A percentile compares a stretch with the other conserved stretches of the same genome.
Evolutionary conservation across 805 yeast species (phyloP).

Genomic region (Lachancea dasiensis): DNA sequence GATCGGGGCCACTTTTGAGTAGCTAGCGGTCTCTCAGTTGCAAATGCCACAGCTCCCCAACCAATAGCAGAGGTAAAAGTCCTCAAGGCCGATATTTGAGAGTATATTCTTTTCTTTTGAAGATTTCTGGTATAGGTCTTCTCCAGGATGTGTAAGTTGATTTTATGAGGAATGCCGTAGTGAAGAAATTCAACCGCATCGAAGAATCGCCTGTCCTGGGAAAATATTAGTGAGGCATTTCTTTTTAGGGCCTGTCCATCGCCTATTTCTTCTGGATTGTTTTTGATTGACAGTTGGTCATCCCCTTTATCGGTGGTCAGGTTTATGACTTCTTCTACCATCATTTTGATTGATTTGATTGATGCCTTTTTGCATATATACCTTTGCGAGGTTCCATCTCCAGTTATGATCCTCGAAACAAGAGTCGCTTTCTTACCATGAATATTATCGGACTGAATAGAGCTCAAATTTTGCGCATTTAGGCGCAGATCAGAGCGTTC

Average conservation of each 20-base stretch:
- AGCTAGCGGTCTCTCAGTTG: slow-evolving; percentile 57
- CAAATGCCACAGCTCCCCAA: slow-evolving; percentile 26
- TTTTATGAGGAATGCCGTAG: slow-evolving; percentile 19
- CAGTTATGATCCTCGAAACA: no score
- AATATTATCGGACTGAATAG: background rate
- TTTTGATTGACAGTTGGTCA: slow-evolving; percentile 2
- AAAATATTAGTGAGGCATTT: slow-evolving; percentile 53
- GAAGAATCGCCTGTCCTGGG: slow-evolving; percentile 69
- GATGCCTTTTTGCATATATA: background rate
- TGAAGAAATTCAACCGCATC: slow-evolving; percentile 67
- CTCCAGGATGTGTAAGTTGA: slow-evolving; percentile 31
- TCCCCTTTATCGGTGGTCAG: slow-evolving; percentile 5
- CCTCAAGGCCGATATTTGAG: slow-evolving; percentile 57
- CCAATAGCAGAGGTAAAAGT: slow-evolving; percentile 50
- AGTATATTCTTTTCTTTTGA: slow-evolving; percentile 49
- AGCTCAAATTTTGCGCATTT: slow-evolving; percentile 2
- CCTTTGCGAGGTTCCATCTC: background rate
- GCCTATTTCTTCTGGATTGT: slow-evolving; percentile 13
- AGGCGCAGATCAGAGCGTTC: slow-evolving; percentile 9
- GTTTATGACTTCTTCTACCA: slow-evolving; percentile 2
- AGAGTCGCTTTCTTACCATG: no score
- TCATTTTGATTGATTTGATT: slow-evolving; percentile 2
- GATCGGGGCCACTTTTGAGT: slow-evolving; percentile 84
- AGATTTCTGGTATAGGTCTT: slow-evolving; percentile 53
- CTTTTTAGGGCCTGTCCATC: slow-evolving; percentile 17